Evolutionary conservation across 106 monocot genomes (phyloP), one percentile per base, ranked within the genome.

Genomic region (Apostasia shenzhenica): DNA sequence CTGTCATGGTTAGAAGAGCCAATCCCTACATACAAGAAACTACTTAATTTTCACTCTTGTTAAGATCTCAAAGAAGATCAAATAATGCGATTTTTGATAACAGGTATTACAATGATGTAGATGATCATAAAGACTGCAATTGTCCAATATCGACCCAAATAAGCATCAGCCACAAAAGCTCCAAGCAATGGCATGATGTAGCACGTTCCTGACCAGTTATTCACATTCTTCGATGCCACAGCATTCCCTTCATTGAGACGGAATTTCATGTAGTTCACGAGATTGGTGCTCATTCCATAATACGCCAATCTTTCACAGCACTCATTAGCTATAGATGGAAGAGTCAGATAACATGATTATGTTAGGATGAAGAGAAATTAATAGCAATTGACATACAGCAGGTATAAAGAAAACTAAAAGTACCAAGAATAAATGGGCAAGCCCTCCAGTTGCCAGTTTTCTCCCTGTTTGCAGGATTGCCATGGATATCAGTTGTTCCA

Each of bases 401-500:
- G 6, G 11, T 8, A 37, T 1, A 48, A 14, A 64, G 5, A n/a
- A 26, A 42, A 56, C 42, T 13, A 26, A 26, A 26, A 38, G 6
- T 72, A 83, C 83, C 83, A 14, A 83, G 83, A 48, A 83, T 83
- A 49, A 63, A 83, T 41, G 83, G 83, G 69, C 83, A 83, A 73
- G 83, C 70, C n/a, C 67, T 79, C 83, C 83, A 83, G 60, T 68
- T 83, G 42, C 79, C 83, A 12, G 83, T 79, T 26, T 76, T 68
- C 55, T 69, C 63, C 63, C 57, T 83, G 48, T 72, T 14, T 0
- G 79, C 78, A 52, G 83, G 83, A 14, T 79, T 79, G 5, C 81
- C 81, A 44, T 45, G 76, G 37, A 76, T 63, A 38, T 81, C 81
- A 12, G 57, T 68, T 41, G 81, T 81, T 12, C 76, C 76, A 63